Evolutionary conservation across 768 basidiomycete genomes (phyloP).

Genomic region (Hydnomerulius pinastri): DNA sequence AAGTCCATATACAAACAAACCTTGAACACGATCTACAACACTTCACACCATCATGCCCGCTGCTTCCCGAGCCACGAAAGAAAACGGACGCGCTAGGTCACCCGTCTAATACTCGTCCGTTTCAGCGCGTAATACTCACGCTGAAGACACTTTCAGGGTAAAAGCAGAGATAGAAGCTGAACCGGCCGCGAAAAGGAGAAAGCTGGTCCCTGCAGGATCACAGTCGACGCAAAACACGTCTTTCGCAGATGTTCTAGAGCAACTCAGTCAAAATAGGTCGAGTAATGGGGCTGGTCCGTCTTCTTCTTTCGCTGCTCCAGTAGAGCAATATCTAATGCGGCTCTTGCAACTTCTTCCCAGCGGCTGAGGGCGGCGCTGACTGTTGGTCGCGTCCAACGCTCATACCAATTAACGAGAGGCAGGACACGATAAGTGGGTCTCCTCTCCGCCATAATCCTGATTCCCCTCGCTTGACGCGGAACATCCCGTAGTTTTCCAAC

Average conservation of each 20-base stretch:
- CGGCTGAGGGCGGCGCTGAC: slow-evolving; percentile 77
- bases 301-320: background rate
- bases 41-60: slow-evolving; percentile 12
- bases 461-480: background rate
- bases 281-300: slow-evolving; percentile 45
- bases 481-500: slow-evolving; percentile 76
- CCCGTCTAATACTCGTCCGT: background rate
- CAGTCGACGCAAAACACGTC: slow-evolving; percentile 38
- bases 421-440: slow-evolving; percentile 66
- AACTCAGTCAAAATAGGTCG: slow-evolving; percentile 52
- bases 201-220: slow-evolving; percentile 40
- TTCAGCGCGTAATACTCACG: slow-evolving; percentile 7
- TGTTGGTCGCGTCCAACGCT: slow-evolving; percentile 69
- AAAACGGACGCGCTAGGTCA: slow-evolving; percentile 19
- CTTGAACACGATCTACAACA: background rate
- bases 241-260: slow-evolving; percentile 66
- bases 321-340: background rate
- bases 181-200: slow-evolving; percentile 58
- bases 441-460: background rate
- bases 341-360: slow-evolving; percentile 33
- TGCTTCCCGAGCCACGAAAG: slow-evolving; percentile 1
- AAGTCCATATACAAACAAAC: no score
- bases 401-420: slow-evolving; percentile 54
- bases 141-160: slow-evolving; percentile 17
- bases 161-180: slow-evolving; percentile 25